Base-by-base conservation (phyloP, 202 grass and related monocot species). In the Zizania palustris region DNA sequence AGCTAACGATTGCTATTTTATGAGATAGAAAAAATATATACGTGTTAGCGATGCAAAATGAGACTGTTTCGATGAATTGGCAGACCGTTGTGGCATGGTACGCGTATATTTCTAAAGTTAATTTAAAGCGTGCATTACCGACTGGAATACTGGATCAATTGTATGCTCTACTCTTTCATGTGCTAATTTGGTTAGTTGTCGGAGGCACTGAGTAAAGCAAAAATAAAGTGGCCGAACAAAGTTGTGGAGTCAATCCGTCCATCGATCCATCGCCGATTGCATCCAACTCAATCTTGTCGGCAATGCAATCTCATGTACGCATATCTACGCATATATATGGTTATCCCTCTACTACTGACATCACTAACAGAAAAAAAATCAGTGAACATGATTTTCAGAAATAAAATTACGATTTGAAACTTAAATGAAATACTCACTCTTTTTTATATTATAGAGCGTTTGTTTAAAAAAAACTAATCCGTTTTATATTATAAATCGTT, bases 111-210 rank as follows among this genome's bases (percentile, higher is more conserved):
- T 57, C 0, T 2, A 33, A 63, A 48, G 42, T 37, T 76, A 48
- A 35, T 37, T 76, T 15, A 36, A 83, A 40, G 48, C 16, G 38
- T 69, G 54, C 45, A 40, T 35, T 64, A 56, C 7, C 28, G 28
- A 28, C 45, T 50, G 21, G 54, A 6, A 9, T 28, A 28, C 45
- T 50, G 21, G 54, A 6, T 13, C 39, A 71, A 48, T 49, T 72
- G 49, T 72, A 42, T 45, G 19, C 14, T 0, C 48, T 28, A n/a
- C n/a, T 84, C 76, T 7, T 75, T 70, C 86, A 76, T 80, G 86
- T 84, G 86, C 76, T 56, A 35, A 84, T 83, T 80, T 65, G 53
- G 64, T 18, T 84, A 39, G 81, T 76, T 88, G 86, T 76, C 71
- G 9, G 15, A 4, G 4, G 40, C 51, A 55, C 28, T 28, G 38